Percentiles rank a stretch among this genome's conserved stretches.
These are phyloP conservation scores for Bimuria novae-zelandiae DNA, from an alignment of 2,329 filamentous ascomycete species.

Conservation along the genomic window DNA sequence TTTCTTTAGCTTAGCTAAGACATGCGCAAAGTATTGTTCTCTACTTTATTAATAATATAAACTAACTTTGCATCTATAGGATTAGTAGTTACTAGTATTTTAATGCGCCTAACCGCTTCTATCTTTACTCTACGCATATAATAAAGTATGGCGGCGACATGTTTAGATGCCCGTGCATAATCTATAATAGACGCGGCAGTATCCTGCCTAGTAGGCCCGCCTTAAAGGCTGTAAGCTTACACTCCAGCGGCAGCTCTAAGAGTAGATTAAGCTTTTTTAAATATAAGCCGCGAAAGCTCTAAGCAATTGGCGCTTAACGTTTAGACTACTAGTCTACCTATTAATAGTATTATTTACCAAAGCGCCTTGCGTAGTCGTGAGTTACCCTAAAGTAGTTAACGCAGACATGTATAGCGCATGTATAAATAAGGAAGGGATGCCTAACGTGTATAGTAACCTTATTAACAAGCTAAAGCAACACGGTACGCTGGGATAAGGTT, in stretches of 20 bases:
- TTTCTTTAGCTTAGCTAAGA: too few species aligned
- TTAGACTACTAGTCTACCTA: background rate
- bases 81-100: slow-evolving; percentile 54
- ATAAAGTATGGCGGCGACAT: slow-evolving; percentile 53
- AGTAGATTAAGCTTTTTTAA: background rate
- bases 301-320: background rate
- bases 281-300: background rate
- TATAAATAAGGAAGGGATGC: slow-evolving; percentile 58
- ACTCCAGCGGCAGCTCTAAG: slow-evolving; percentile 6
- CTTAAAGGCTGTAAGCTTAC: background rate
- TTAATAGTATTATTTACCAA: background rate
- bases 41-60: too few species aligned
- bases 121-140: slow-evolving; percentile 61
- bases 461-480: slow-evolving; percentile 54
- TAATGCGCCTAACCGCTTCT: slow-evolving; percentile 60
- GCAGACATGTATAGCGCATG: slow-evolving; percentile 27
- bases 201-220: slow-evolving; percentile 17
- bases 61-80: too few species aligned
- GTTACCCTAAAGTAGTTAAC: slow-evolving; percentile 24
- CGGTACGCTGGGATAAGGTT: slow-evolving; percentile 47
- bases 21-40: too few species aligned
- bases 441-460: slow-evolving; percentile 57
- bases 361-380: slow-evolving; percentile 12
- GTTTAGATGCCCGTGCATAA: slow-evolving; percentile 55
- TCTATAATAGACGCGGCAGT: slow-evolving; percentile 46